Evolutionary conservation across 768 basidiomycete species (phyloP), one percentile per base, ranked within the genome.

Genomic region (Tulasnella sp.): DNA sequence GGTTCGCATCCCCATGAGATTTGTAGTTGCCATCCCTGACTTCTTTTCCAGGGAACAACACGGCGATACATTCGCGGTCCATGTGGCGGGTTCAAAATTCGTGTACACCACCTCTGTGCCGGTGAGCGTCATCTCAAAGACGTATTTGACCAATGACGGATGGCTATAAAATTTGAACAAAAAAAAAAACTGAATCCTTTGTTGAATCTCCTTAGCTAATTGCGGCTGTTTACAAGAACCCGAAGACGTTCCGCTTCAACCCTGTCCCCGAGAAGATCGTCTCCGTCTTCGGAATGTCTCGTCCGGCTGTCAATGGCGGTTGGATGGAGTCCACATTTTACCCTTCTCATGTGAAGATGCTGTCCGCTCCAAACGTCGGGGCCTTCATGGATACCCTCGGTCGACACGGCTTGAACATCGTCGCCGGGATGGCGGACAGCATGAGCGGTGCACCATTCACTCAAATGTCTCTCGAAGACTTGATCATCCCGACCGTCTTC

Each of bases 51-150:
- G 51, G 19, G 31, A 53, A 19, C 19, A 21, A 2, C 42, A 52
- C 42, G 59, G 59, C 2, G 59, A 53, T 25, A 53, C 53, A 17
- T 60, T 60, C 19, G 50, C 29, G n/a, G 51, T 60, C 19, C 38
- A 52, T n/a, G 42, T 44, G 11, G 49, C 59, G 19, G 59, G 59
- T n/a, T 22, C 24, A 11, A 21, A 24, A 15, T 44, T 25, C 21
- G 22, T 27, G 3, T 60, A 53, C 53, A 43, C 52, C 29, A 60
- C 59, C 4, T 42, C 49, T 12, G 41, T 30, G 10, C 0, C 49
- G 11, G 59, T 60, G 22, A 27, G 51, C 8, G n/a, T n/a, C n/a
- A n/a, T n/a, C n/a, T n/a, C n/a, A n/a, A n/a, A n/a, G n/a, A n/a
- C n/a, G n/a, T n/a, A n/a, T n/a, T n/a, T n/a, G n/a, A n/a, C n/a